These are phyloP conservation scores for Fusarium neocosmosporiellum DNA, from an alignment of 2,329 filamentous ascomycete species.

Conservation along the genomic window DNA sequence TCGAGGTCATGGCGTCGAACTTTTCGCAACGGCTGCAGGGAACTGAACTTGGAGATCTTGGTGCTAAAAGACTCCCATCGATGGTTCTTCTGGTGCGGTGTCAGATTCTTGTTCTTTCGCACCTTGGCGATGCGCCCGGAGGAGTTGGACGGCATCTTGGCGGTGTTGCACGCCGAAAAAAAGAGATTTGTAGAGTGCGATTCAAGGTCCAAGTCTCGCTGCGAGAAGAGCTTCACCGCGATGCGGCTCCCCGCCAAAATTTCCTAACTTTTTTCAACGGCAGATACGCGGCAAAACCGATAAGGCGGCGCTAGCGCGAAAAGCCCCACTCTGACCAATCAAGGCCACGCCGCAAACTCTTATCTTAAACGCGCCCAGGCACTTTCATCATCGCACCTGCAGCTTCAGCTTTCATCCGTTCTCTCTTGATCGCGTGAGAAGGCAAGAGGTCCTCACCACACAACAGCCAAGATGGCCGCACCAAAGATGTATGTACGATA, in stretches of 20 bases:
- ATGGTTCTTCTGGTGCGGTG: slow-evolving; percentile 83
- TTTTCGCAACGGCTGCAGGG: slow-evolving; percentile 89
- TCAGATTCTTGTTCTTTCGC: slow-evolving; percentile 76
- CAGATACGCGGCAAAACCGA: slow-evolving; percentile 49
- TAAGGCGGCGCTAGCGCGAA: slow-evolving; percentile 42
- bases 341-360: slow-evolving; percentile 47
- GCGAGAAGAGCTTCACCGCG: slow-evolving; percentile 37
- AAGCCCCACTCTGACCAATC: slow-evolving; percentile 46
- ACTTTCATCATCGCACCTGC: slow-evolving; percentile 35
- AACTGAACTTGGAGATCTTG: slow-evolving; percentile 89
- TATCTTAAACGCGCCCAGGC: slow-evolving; percentile 41
- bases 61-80: slow-evolving; percentile 91
- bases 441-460: slow-evolving; percentile 1
- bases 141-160: slow-evolving; percentile 69
- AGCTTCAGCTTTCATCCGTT: slow-evolving; percentile 20
- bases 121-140: slow-evolving; percentile 77
- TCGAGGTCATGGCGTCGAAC: slow-evolving; percentile 88
- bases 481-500: slow-evolving; percentile 58
- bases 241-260: slow-evolving; percentile 44
- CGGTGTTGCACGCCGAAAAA: slow-evolving; percentile 43
- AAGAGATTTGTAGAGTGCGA: slow-evolving; percentile 37
- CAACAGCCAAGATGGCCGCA: slow-evolving; percentile 53
- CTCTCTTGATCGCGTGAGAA: slow-evolving; percentile 11
- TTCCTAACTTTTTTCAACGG: slow-evolving; percentile 50
- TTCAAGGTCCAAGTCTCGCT: slow-evolving; percentile 33